phyloP scores from a whole-genome alignment of 2,329 filamentous ascomycete genomes.

The Talaromyces rugulosus region DNA sequence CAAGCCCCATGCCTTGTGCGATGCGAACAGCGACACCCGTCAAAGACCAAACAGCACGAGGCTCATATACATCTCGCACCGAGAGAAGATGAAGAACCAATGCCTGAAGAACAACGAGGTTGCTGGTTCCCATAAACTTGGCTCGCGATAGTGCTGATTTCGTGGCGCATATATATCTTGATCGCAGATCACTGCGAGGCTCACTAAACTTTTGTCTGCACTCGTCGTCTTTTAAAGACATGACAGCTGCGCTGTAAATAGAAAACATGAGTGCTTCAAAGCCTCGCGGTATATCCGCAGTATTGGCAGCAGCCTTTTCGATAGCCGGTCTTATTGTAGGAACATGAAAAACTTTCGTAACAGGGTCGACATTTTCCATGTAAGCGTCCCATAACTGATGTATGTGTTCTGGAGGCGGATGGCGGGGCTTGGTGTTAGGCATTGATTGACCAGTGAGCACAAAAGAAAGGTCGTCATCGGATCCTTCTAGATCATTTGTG shows the following conservation, averaged over 20 bases:
- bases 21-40: conserved; percentile 16
- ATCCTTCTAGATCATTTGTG: neutral
- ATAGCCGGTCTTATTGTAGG: neutral
- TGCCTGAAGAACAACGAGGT: conserved; percentile 1
- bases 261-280: neutral
- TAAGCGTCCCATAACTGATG: conserved; percentile 54
- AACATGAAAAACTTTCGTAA: conserved; percentile 3
- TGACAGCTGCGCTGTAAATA: conserved; percentile 4
- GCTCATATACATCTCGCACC: neutral
- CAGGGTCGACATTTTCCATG: conserved; percentile 45
- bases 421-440: conserved; percentile 31
- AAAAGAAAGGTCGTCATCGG: neutral
- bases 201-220: conserved; percentile 1
- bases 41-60: neutral
- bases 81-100: conserved; percentile 5
- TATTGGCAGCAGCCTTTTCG: neutral
- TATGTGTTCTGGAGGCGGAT: conserved; percentile 51
- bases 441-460: neutral
- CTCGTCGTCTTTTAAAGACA: neutral
- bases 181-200: neutral
- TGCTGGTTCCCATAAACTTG: conserved; percentile 1
- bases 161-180: neutral
- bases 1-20: conserved; percentile 45
- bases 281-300: neutral
- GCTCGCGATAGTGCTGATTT: conserved; percentile 4